Conservation (phyloP, 176 grass and related monocot species). For the Eleusine indica region DNA sequence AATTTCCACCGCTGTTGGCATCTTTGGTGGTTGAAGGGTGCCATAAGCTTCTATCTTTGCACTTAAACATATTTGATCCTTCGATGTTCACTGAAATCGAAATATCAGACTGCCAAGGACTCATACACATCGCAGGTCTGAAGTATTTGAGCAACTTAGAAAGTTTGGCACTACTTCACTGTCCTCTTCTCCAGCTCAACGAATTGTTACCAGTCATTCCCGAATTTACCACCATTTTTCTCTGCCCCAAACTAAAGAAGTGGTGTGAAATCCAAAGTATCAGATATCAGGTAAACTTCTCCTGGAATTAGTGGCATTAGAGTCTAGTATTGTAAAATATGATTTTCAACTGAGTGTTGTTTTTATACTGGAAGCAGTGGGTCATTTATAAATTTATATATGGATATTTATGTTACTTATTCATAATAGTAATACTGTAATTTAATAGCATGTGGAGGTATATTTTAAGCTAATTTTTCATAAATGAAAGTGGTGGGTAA, state of each 20-base stretch:
- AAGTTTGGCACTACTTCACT: slow-evolving; percentile 39
- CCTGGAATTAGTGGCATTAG: no score
- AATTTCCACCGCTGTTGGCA: slow-evolving; percentile 16
- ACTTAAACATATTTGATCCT: background rate
- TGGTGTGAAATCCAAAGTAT: slow-evolving; percentile 47
- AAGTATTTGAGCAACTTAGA: background rate
- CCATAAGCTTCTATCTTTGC: slow-evolving; percentile 25
- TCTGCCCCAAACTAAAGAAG: slow-evolving; percentile 41
- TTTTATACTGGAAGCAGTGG: no score
- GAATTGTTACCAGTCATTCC: slow-evolving; percentile 9
- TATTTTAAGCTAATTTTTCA: no score
- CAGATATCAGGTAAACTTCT: background rate
- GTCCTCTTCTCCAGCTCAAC: slow-evolving; percentile 14
- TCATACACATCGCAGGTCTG: background rate
- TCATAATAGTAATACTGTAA: no score
- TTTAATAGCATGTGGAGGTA: no score
- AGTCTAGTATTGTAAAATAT: no score
- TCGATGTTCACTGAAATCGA: slow-evolving; percentile 34
- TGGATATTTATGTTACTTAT: no score
- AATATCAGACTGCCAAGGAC: slow-evolving; percentile 35
- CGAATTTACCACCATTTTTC: slow-evolving; percentile 24
- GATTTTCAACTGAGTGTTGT: no score
- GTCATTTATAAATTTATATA: no score
- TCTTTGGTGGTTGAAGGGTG: slow-evolving; percentile 45
- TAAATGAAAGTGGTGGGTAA: no score